phyloP scores from a whole-genome alignment of 106 monocot species.

The Triglochin maritima region DNA sequence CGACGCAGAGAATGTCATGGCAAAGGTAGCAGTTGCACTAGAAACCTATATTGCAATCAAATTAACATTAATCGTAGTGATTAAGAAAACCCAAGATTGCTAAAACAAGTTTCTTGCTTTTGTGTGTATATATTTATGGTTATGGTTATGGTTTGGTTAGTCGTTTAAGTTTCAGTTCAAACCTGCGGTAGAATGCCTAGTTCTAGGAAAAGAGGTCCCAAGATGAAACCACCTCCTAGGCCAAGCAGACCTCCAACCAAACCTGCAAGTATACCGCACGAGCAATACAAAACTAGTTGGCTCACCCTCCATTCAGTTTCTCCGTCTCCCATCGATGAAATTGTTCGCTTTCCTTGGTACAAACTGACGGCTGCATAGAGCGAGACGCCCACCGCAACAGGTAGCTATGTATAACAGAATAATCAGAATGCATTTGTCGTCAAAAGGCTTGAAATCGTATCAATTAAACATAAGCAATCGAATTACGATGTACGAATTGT shows the following conservation, averaged over 20 bases:
- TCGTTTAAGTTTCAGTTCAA: neutral
- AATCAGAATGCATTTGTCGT: neutral
- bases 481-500: neutral
- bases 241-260: conserved; percentile 41
- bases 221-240: conserved; percentile 41
- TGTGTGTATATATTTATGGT: no score
- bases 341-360: conserved; percentile 50
- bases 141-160: no score
- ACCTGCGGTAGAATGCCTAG: conserved; percentile 54
- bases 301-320: conserved; percentile 22
- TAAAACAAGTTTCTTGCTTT: no score
- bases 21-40: conserved; percentile 85
- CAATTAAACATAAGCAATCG: neutral
- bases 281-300: conserved; percentile 25
- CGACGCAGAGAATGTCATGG: conserved; percentile 77
- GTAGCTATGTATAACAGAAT: conserved; percentile 36
- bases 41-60: conserved; percentile 36
- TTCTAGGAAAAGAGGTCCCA: conserved; percentile 46
- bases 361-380: conserved; percentile 52
- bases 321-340: conserved; percentile 53
- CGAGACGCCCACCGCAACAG: conserved; percentile 65
- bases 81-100: no score
- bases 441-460: neutral
- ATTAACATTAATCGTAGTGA: no score
- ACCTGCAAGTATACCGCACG: conserved; percentile 32